Evolutionary conservation across 2,329 filamentous ascomycete genomes (phyloP), one percentile per base, ranked within the genome.

Genomic region (Helotiales sp.): DNA sequence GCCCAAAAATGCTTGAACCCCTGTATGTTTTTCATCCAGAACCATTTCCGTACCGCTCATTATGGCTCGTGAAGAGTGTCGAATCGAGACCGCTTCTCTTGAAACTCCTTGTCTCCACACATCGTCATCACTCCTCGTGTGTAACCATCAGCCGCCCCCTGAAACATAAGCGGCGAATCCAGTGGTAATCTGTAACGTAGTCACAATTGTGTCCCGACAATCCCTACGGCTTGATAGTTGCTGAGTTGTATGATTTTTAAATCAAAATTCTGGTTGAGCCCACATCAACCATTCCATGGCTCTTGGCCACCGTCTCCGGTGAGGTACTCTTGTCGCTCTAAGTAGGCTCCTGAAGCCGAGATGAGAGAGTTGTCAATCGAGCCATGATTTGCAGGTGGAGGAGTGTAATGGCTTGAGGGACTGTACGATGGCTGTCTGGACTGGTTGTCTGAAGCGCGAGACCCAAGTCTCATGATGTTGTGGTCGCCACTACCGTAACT

Each of bases 391-490:
- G 54, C 63, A 24, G 69, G 65, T 30, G 67, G 67, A 7, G 72
- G 63, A 13, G 70, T 71, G 52, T 72, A 73, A n/a, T 73, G 70
- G 28, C 64, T 61, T 54, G 68, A 72, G 13, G 71, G 71, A 60
- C 71, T 72, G 71, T 75, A 73, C 22, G 74, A 74, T 8, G 67
- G 62, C 52, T 73, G 69, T 64, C 75, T 68, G 22, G 67, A 70
- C 24, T 71, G 68, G 24, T 62, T 61, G 11, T 71, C 69, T 17
- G 63, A 32, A 22, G 66, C 32, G 20, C 67, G 68, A 50, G 69
- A 63, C 17, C 63, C 47, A 24, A 73, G 32, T 57, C 70, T 70
- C 55, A 72, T 68, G 17, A 66, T 65, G 26, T 68, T 43, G 24
- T 69, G 67, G 17, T 72, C 65, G 20, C 32, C 61, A 22, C 61